These are phyloP conservation scores for Yamadazyma friedrichii DNA, from an alignment of 1,139 yeast species.

Conservation along the genomic window DNA sequence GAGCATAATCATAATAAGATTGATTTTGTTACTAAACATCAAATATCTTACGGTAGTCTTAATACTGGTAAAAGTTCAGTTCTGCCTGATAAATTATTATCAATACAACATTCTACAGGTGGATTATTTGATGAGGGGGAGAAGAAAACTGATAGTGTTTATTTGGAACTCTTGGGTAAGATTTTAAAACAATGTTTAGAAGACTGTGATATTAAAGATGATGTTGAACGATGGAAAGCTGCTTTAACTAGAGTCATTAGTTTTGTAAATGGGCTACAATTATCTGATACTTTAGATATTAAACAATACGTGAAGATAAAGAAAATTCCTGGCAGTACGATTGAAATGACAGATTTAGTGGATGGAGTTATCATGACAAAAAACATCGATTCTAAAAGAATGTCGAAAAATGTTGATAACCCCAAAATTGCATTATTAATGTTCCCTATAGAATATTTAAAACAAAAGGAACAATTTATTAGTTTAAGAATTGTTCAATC, in stretches of 20 bases:
- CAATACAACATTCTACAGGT: constrained; percentile 1
- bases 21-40: constrained; percentile 8
- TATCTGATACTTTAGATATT: constrained; percentile 78
- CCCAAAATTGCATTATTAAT: constrained; percentile 83
- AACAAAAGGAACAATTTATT: constrained; percentile 70
- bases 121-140: constrained; percentile 13
- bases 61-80: constrained; percentile 2
- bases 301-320: constrained; percentile 87
- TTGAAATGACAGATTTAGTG: constrained; percentile 58
- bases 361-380: constrained; percentile 88
- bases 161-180: constrained; percentile 25
- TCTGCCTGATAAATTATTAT: constrained; percentile 8
- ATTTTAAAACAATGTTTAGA: constrained; percentile 64
- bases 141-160: constrained; percentile 15
- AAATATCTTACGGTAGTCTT: constrained; percentile 13
- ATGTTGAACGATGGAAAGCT: constrained; percentile 41
- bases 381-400: constrained; percentile 73
- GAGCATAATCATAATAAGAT: background rate
- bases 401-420: constrained; percentile 61
- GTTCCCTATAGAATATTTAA: constrained; percentile 86
- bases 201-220: constrained; percentile 49
- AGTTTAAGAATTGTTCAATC: constrained; percentile 82
- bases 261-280: constrained; percentile 27
- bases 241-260: constrained; percentile 26
- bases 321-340: constrained; percentile 72